These are phyloP conservation scores for Fusarium secorum DNA, from an alignment of 2,329 filamentous ascomycete species.

Conservation along the genomic window DNA sequence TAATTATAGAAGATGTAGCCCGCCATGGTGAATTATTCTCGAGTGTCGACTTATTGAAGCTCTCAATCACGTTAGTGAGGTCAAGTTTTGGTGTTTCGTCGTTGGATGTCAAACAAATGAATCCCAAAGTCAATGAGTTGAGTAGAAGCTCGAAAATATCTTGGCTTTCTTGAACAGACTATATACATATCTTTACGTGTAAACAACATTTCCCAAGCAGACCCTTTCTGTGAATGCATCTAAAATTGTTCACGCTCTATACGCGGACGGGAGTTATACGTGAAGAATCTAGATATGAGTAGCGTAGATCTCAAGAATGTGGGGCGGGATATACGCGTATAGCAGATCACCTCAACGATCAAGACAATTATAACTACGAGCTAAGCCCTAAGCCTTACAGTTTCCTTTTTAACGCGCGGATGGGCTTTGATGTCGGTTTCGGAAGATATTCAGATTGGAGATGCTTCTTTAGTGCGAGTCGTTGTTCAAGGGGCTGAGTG, in stretches of 20 bases:
- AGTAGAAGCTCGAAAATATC: background rate
- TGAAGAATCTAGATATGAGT: background rate
- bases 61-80: background rate
- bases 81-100: background rate
- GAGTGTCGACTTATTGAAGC: background rate
- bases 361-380: background rate
- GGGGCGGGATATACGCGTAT: conserved; percentile 28
- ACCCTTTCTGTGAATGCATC: background rate
- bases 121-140: background rate
- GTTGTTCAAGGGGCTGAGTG: background rate
- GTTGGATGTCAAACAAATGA: background rate
- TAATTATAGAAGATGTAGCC: conserved; percentile 54
- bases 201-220: background rate
- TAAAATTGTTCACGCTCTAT: conserved; percentile 8
- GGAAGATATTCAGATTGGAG: background rate
- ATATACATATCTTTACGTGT: conserved; percentile 27
- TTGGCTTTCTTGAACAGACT: background rate
- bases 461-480: background rate
- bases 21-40: conserved; percentile 20
- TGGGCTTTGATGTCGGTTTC: background rate
- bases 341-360: background rate
- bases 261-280: conserved; percentile 21
- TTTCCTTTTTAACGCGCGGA: background rate
- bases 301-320: background rate
- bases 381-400: conserved; percentile 27